Percentiles rank a stretch among this genome's conserved stretches.
Evolutionary conservation across 495 filamentous ascomycete genomes (phyloP).

Genomic region (Talaromyces nanjingensis): DNA sequence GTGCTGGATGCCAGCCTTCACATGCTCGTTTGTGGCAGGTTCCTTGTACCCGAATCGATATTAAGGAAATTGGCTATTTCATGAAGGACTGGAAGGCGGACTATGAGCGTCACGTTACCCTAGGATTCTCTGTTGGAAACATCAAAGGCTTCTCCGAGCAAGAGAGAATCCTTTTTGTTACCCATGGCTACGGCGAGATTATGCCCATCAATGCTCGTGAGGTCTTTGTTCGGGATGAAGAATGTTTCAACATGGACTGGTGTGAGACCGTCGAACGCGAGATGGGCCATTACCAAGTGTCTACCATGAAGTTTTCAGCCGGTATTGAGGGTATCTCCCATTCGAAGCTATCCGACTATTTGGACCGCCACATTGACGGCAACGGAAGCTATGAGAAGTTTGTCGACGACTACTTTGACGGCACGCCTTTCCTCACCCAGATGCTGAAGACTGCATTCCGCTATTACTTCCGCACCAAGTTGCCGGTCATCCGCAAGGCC

Average conservation of each 20-base stretch:
- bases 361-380: constrained; percentile 84
- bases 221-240: constrained; percentile 83
- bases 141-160: constrained; percentile 84
- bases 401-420: constrained; percentile 90
- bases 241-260: constrained; percentile 90
- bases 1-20: constrained; percentile 84
- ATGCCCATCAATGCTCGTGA: constrained; percentile 85
- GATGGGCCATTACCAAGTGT: constrained; percentile 70
- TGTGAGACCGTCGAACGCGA: constrained; percentile 66
- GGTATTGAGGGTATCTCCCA: constrained; percentile 74
- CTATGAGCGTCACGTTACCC: constrained; percentile 79
- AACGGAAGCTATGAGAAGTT: constrained; percentile 75
- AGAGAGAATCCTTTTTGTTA: constrained; percentile 73
- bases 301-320: constrained; percentile 77
- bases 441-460: constrained; percentile 90
- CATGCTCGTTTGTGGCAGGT: constrained; percentile 93
- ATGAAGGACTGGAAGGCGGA: constrained; percentile 98
- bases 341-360: constrained; percentile 74
- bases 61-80: constrained; percentile 94
- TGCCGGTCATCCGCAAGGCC: constrained; percentile 82
- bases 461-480: constrained; percentile 75
- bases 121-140: constrained; percentile 83
- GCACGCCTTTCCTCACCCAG: constrained; percentile 85
- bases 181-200: constrained; percentile 83
- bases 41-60: constrained; percentile 90